Evolutionary conservation across 257 asterid species (phyloP), one percentile per base, ranked within the genome.

Genomic region (Thymus mandschuricus): DNA sequence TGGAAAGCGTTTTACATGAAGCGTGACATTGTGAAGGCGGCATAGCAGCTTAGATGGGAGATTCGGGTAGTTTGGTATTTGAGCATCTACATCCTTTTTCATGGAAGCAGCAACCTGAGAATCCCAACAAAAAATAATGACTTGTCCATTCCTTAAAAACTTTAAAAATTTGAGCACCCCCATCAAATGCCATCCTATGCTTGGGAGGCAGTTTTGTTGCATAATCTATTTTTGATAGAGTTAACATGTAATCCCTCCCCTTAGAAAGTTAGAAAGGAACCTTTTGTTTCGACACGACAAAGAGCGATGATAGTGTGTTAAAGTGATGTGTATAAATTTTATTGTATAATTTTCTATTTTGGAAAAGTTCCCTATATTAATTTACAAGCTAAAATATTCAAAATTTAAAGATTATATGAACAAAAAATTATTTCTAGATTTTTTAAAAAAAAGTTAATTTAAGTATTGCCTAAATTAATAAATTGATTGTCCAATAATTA

Each of bases 31-130:
- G 76, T 86, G 98, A 44, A 92, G 95, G 79, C 89, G 86, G 81
- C 98, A 93, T 9, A 93, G 78, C 44, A 93, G 82, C 76, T 93
- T 93, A 3, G 96, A 87, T 56, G 97, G 97, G 76, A 93, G 98
- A 82, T 87, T 90, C 5, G 96, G 86, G 75, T 93, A 93, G 85
- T 82, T 93, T 0, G 98, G 98, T 66, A 87, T 86, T 78, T 89
- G 96, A 69, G 83, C 95, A 84, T 90, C 96, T 1, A 83, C 85
- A 3, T 89, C 93, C 79, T 84, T 90, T 78, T 86, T 90, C 98
- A 91, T 88, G 6, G 97, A 93, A 12, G 97, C 98, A 4, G 98
- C 96, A 69, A 93, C 98, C 98, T 93, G 89, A 58, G 63, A 69
- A 75, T 27, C 5, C 2, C 43, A 63, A 35, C 15, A 60, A 54